A percentile compares a stretch with the other conserved stretches of the same genome.
These are phyloP conservation scores for Helotiales sp. DNA, from an alignment of 2,329 filamentous ascomycete genomes.

Conservation along the genomic window DNA sequence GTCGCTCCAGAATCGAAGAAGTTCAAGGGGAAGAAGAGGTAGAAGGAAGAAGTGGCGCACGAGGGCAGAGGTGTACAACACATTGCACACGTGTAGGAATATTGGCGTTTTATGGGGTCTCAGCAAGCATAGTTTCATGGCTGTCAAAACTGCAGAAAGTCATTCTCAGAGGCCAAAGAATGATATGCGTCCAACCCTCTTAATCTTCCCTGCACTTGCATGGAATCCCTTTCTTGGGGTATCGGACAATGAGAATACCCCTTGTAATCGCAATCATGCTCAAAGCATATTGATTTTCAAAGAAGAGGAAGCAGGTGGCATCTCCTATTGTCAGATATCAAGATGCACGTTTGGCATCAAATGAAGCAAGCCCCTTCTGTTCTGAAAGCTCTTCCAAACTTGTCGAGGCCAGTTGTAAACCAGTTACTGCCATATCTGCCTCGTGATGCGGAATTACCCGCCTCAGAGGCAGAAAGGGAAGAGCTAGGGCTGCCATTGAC, in stretches of 20 bases:
- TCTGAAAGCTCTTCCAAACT: too few species aligned
- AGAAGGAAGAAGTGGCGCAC: slow-evolving; percentile 25
- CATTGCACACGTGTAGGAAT: slow-evolving; percentile 29
- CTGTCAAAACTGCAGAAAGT: slow-evolving; percentile 12
- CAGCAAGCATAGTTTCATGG: neutral
- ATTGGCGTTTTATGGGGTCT: slow-evolving; percentile 30
- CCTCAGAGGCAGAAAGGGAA: neutral
- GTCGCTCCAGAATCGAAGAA: slow-evolving; percentile 42
- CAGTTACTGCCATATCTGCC: too few species aligned
- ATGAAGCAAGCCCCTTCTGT: too few species aligned
- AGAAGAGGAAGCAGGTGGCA: too few species aligned
- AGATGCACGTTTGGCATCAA: too few species aligned
- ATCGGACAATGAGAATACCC: too few species aligned
- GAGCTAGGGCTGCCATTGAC: neutral
- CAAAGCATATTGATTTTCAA: too few species aligned
- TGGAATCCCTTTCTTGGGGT: too few species aligned
- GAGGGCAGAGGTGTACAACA: slow-evolving; percentile 23
- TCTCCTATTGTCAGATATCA: too few species aligned
- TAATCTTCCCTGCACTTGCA: too few species aligned
- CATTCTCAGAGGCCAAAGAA: slow-evolving; percentile 4
- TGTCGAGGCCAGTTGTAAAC: too few species aligned
- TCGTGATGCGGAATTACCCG: neutral
- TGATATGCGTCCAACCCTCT: slow-evolving; percentile 4
- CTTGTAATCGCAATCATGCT: too few species aligned
- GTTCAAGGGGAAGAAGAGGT: slow-evolving; percentile 47